phyloP scores from a whole-genome alignment of 2,329 filamentous ascomycete genomes.

The Exophiala calicioides region DNA sequence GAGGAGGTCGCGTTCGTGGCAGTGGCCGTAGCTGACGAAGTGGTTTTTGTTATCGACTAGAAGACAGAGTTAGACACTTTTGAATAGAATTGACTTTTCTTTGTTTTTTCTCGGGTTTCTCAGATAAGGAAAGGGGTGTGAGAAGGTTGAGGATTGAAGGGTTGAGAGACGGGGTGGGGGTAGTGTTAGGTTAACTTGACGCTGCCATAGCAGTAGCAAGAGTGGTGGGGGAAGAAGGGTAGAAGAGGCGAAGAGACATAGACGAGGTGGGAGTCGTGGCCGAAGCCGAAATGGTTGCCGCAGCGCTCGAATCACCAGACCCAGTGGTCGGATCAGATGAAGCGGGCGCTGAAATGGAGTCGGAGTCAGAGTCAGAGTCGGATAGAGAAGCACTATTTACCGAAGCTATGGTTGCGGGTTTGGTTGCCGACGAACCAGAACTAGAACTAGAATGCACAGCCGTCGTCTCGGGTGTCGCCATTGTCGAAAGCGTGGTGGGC shows the following conservation, averaged over 20 bases:
- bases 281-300: slow-evolving; percentile 2
- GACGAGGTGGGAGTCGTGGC: slow-evolving; percentile 1
- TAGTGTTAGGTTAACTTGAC: neutral
- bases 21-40: neutral
- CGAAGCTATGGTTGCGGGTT: slow-evolving; percentile 13
- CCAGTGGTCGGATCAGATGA: slow-evolving; percentile 5
- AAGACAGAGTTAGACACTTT: neutral
- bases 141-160: neutral
- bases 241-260: slow-evolving; percentile 1
- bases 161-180: neutral
- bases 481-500: slow-evolving; percentile 19
- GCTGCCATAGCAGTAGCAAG: neutral
- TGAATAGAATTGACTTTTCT: neutral
- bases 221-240: neutral
- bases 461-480: slow-evolving; percentile 13
- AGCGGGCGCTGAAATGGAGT: slow-evolving; percentile 5
- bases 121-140: neutral
- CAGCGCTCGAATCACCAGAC: slow-evolving; percentile 13
- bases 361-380: slow-evolving; percentile 5
- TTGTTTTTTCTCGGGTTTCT: neutral
- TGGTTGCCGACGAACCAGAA: slow-evolving; percentile 1
- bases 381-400: slow-evolving; percentile 19
- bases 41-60: neutral
- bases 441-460: neutral
- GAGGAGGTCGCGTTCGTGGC: slow-evolving; percentile 7